Evolutionary conservation across 2,329 filamentous ascomycete species (phyloP).

Genomic region (Phialemonium atrogriseum): DNA sequence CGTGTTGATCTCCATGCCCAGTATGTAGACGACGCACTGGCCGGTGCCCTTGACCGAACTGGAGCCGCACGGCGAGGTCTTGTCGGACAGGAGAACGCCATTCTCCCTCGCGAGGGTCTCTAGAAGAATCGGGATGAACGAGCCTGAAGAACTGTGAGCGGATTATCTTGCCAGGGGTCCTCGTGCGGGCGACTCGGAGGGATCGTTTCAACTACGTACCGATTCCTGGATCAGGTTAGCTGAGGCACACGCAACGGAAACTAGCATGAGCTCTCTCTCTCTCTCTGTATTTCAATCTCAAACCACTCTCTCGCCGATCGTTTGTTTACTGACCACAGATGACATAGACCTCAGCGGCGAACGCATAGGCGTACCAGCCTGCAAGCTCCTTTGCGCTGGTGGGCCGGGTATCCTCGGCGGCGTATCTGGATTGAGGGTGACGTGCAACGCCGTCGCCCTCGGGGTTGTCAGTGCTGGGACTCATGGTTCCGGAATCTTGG

Average conservation of each 20-base stretch:
- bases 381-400: constrained; percentile 81
- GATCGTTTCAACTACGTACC: too few species aligned
- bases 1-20: constrained; percentile 85
- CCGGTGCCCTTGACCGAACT: constrained; percentile 49
- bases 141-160: constrained; percentile 43
- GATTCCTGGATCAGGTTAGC: constrained; percentile 5
- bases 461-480: too few species aligned
- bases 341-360: constrained; percentile 93
- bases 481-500: constrained; percentile 22
- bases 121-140: constrained; percentile 91
- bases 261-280: too few species aligned
- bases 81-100: constrained; percentile 76
- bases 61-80: constrained; percentile 62
- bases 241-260: too few species aligned
- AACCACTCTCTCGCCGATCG: not conserved
- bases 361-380: constrained; percentile 95
- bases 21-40: constrained; percentile 75
- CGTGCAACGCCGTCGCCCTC: too few species aligned
- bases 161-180: not conserved
- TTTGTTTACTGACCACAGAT: constrained; percentile 66
- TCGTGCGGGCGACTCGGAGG: too few species aligned
- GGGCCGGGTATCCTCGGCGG: constrained; percentile 77
- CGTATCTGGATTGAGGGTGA: constrained; percentile 48
- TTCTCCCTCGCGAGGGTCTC: constrained; percentile 91
- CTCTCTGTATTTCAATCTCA: constrained; percentile 4